Percentiles rank a stretch among this genome's conserved stretches.
These are phyloP conservation scores for Corymbia citriodora DNA, from an alignment of 441 rosid species.

Conservation along the genomic window DNA sequence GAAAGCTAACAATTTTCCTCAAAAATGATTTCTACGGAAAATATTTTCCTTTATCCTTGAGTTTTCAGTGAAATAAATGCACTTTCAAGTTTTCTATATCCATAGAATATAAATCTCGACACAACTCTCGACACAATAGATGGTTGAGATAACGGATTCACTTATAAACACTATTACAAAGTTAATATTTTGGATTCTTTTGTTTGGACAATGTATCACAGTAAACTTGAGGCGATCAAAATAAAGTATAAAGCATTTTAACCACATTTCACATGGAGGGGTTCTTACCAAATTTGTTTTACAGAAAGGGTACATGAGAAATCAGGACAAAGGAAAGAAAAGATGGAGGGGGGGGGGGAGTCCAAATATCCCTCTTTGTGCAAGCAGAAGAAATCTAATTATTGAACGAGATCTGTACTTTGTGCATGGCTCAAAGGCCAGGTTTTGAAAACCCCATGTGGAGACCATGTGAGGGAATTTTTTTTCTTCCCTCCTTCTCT, in stretches of 20 bases:
- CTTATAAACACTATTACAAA: not conserved
- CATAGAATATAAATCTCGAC: not conserved
- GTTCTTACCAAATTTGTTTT: not conserved
- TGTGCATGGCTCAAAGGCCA: conserved; percentile 10
- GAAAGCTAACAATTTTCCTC: too few species aligned
- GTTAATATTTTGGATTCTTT: not conserved
- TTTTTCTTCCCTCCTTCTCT: not conserved
- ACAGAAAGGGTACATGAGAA: not conserved
- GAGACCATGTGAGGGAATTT: conserved; percentile 35
- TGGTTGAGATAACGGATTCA: not conserved
- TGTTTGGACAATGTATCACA: not conserved
- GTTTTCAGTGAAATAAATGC: too few species aligned
- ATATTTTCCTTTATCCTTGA: too few species aligned
- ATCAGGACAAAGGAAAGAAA: not conserved
- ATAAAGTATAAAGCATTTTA: not conserved
- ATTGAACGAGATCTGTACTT: conserved; percentile 5
- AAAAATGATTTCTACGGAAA: not conserved
- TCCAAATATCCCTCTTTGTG: not conserved
- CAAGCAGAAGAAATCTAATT: not conserved
- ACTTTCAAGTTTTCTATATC: not conserved
- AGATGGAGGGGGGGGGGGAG: not conserved
- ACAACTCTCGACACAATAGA: not conserved
- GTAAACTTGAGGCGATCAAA: not conserved
- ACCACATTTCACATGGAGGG: not conserved
- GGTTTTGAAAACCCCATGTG: conserved; percentile 39